Percentiles rank a stretch among this genome's conserved stretches.
phyloP scores from a whole-genome alignment of 2,329 filamentous ascomycete species.

The Huntiella decipiens region DNA sequence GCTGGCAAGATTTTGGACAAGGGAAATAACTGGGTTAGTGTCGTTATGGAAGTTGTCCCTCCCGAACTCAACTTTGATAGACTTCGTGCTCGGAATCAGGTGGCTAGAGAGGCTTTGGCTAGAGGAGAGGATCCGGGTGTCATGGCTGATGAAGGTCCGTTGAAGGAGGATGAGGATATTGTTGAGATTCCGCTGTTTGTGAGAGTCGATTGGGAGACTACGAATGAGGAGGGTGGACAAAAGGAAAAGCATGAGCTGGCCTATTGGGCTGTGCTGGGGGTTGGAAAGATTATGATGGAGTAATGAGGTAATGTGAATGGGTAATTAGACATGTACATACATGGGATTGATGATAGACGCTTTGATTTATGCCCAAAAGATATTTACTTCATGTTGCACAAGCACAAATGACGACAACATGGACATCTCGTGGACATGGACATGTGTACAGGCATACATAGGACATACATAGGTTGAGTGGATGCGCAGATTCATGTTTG shows the following conservation, averaged over 20 bases:
- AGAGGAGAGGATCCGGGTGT: constrained; percentile 14
- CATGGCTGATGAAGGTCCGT: constrained; percentile 25
- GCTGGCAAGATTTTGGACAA: constrained; percentile 93
- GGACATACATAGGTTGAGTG: too few species aligned
- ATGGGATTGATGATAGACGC: constrained; percentile 16
- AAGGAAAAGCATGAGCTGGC: constrained; percentile 74
- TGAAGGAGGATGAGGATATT: constrained; percentile 41
- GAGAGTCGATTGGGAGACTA: constrained; percentile 72
- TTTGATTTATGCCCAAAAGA: constrained; percentile 1
- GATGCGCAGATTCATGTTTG: too few species aligned
- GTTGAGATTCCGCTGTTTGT: constrained; percentile 92
- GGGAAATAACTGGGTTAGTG: constrained; percentile 84
- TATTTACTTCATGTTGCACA: background rate
- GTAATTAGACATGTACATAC: constrained; percentile 15
- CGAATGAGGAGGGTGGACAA: constrained; percentile 43
- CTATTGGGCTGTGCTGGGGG: constrained; percentile 86
- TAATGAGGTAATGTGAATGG: constrained; percentile 11
- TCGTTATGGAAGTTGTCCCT: constrained; percentile 77
- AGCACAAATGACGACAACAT: background rate
- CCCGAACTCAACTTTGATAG: constrained; percentile 28
- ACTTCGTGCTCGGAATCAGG: constrained; percentile 16
- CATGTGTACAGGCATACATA: too few species aligned
- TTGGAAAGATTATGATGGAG: constrained; percentile 53
- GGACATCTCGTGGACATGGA: too few species aligned
- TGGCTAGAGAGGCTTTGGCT: too few species aligned